Conservation (phyloP, 2,329 filamentous ascomycete species). For the Trichoderma sp. region DNA sequence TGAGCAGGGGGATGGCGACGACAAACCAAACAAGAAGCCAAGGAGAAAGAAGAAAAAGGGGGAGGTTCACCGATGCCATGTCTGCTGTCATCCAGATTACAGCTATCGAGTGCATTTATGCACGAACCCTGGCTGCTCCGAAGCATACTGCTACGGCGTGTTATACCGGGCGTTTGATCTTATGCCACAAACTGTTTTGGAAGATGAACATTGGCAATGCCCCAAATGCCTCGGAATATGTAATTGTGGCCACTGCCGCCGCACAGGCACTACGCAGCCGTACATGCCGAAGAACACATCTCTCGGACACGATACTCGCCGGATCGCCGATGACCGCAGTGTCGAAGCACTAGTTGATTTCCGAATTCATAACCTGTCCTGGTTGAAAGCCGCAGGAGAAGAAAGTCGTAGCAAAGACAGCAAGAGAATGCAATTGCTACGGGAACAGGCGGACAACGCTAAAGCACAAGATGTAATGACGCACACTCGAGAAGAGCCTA, state of each 20-base stretch:
- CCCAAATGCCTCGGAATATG: constrained; percentile 83
- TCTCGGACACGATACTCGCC: constrained; percentile 85
- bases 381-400: constrained; percentile 64
- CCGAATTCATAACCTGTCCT: constrained; percentile 79
- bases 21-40: constrained; percentile 59
- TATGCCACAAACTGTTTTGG: constrained; percentile 78
- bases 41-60: constrained; percentile 53
- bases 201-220: constrained; percentile 80
- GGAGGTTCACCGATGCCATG: constrained; percentile 66
- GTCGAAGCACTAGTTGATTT: constrained; percentile 91
- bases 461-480: constrained; percentile 49
- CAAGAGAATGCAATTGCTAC: constrained; percentile 55
- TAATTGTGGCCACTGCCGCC: constrained; percentile 78
- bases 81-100: constrained; percentile 76
- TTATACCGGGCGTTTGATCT: constrained; percentile 89
- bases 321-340: constrained; percentile 85
- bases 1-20: constrained; percentile 59
- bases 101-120: constrained; percentile 84
- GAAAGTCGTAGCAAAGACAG: constrained; percentile 56
- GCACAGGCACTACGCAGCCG: constrained; percentile 62
- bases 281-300: constrained; percentile 85
- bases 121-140: constrained; percentile 62
- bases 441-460: constrained; percentile 54
- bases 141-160: constrained; percentile 88
- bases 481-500: constrained; percentile 29